Evolutionary conservation across 2,329 filamentous ascomycete genomes (phyloP), one percentile per base, ranked within the genome.

Genomic region (Venturiaceae sp.): DNA sequence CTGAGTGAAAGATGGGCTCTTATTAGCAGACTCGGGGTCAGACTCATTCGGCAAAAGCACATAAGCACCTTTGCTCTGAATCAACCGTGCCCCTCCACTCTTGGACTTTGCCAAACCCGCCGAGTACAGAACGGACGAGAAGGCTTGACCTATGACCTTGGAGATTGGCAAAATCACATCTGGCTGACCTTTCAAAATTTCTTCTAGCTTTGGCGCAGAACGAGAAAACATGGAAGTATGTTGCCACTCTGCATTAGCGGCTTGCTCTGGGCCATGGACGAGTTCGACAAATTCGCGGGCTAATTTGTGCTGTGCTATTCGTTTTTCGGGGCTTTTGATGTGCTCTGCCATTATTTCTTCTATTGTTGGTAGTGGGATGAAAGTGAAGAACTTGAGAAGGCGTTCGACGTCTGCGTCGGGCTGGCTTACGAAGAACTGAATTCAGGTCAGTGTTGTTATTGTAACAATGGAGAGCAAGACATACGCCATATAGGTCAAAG

Each of bases 321-420:
- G 84, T 72, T 86, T 83, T 1, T 84, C 80, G 0, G 88, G 88
- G 58, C 92, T 81, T 30, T 77, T 62, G 8, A 72, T 73, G 64
- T 97, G 92, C 62, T 86, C 71, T 33, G 76, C 70, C 82, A 97
- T 88, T 56, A 88, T 71, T 14, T 76, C 66, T 3, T 78, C 68
- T 63, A 99, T 95, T n/a, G 83, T 71, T 7, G 79, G 67, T 2
- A 88, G 65, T 0, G 92, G 88, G 37, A 96, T 72, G 69, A 99
- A 96, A 0, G 94, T 99, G 69, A 99, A 91, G 23, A 96, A 81
- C 68, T 89, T 92, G 41, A 99, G 78, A 62, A 95, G 87, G 33
- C 79, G 81, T 71, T 91, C 88, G 3, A 97, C 84, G 57, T 95
- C 87, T 9, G 82, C 81, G 67, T 99, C 94, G 0, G 91, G 78